These are phyloP conservation scores for Saturnispora zaruensis DNA, from an alignment of 805 yeast species.

Conservation along the genomic window DNA sequence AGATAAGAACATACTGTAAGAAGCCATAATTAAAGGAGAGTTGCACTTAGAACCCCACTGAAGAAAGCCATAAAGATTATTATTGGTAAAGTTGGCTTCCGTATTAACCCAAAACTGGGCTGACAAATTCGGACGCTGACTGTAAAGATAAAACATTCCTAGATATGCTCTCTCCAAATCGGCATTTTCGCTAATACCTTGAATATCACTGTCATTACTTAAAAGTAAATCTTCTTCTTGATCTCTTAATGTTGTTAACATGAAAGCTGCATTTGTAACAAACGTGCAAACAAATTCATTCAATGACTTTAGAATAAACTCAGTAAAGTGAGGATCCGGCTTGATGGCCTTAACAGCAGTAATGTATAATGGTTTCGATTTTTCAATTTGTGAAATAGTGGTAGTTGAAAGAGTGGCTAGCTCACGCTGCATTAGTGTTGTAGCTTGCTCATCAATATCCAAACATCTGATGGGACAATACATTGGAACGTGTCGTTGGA, in stretches of 20 bases:
- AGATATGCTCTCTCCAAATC: slow-evolving; percentile 85
- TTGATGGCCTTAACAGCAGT: slow-evolving; percentile 17
- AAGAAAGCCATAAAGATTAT: slow-evolving; percentile 69
- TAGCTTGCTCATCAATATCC: slow-evolving; percentile 40
- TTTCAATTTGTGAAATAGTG: slow-evolving; percentile 25
- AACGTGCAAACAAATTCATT: slow-evolving; percentile 47
- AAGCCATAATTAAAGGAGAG: slow-evolving; percentile 72
- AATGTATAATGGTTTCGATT: slow-evolving; percentile 21
- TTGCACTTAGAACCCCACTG: slow-evolving; percentile 79
- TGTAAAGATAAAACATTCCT: slow-evolving; percentile 61
- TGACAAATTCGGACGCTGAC: slow-evolving; percentile 50
- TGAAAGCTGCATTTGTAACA: slow-evolving; percentile 55
- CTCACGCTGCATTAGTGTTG: slow-evolving; percentile 28
- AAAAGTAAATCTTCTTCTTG: slow-evolving; percentile 65
- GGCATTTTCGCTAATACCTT: slow-evolving; percentile 60
- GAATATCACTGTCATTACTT: slow-evolving; percentile 44
- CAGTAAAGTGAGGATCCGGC: slow-evolving; percentile 24
- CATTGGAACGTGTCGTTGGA: slow-evolving; percentile 60
- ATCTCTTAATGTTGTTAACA: slow-evolving; percentile 59
- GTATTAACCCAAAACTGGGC: slow-evolving; percentile 57
- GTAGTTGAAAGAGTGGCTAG: slow-evolving; percentile 15
- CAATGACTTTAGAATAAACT: slow-evolving; percentile 34
- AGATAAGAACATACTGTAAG: slow-evolving; percentile 71
- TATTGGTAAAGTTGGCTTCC: slow-evolving; percentile 29
- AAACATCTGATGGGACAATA: slow-evolving; percentile 43